A percentile compares a stretch with the other conserved stretches of the same genome.
phyloP scores from a whole-genome alignment of 306 rosid species.

The Malus sieversii region DNA sequence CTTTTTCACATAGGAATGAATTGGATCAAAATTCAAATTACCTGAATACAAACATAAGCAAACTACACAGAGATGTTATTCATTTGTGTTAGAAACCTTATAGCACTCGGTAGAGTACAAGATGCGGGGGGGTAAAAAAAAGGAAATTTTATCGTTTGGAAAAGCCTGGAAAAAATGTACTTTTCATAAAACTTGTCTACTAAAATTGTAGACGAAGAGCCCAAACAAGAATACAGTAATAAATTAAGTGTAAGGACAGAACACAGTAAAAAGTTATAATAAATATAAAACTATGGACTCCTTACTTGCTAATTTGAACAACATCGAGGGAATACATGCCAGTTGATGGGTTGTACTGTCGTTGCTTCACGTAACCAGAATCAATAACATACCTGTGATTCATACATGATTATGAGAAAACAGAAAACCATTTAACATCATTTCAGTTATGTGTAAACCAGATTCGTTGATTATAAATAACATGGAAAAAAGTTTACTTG shows the following conservation, averaged over 20 bases:
- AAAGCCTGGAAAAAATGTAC: background rate
- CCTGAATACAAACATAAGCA: background rate
- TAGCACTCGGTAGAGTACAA: background rate
- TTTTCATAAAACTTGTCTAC: background rate
- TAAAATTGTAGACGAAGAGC: background rate
- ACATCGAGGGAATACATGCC: constrained; percentile 96
- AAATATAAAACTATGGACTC: constrained; percentile 9
- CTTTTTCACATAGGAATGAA: background rate
- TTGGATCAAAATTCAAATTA: background rate
- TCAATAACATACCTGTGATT: constrained; percentile 81
- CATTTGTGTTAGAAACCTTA: background rate
- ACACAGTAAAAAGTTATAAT: background rate
- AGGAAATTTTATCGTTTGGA: background rate
- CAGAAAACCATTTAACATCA: constrained; percentile 12
- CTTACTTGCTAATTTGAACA: constrained; percentile 98
- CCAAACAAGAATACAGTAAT: background rate
- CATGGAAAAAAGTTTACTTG: background rate
- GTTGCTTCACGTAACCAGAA: constrained; percentile 95
- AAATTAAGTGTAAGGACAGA: background rate
- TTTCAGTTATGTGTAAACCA: background rate
- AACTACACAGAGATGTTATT: background rate
- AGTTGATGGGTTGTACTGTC: constrained; percentile 86
- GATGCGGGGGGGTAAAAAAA: background rate
- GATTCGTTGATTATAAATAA: background rate
- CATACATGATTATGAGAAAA: constrained; percentile 8